Evolutionary conservation across 805 yeast species (phyloP), one percentile per base, ranked within the genome.

Genomic region (Lipomyces orientalis): DNA sequence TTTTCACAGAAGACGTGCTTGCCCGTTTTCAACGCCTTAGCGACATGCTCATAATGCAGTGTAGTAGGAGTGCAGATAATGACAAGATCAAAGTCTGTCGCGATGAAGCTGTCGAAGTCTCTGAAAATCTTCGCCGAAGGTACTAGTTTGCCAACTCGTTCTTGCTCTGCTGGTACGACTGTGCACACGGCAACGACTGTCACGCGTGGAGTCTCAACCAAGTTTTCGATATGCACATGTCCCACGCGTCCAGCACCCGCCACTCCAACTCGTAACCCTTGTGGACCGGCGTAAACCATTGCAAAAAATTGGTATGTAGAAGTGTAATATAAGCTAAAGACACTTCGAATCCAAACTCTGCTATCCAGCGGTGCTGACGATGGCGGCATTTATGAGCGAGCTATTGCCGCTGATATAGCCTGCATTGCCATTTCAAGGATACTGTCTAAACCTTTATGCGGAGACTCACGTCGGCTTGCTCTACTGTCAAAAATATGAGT

Each of bases 1-100:
- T 74, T 74, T 66, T 74, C 76, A 60, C 72, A 70, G 31, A 74
- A 64, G 35, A 74, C 76, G 60, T 74, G 76, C 64, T 74, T 74
- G n/a, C 76, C 77, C 33, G 74, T 73, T 12, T 61, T 29, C 16
- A 75, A 61, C 4, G 74, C 72, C 64, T 64, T 62, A 58, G 61
- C 52, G 35, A 75, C 66, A 49, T 73, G 68, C 4, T 64, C 67
- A 10, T 76, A 71, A 66, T 73, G 75, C 51, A 71, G 35, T 19
- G 37, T 61, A 29, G 74, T 74, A 14, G 77, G 76, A 34, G 74
- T 63, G 7, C 73, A 75, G 16, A 74, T 63, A 43, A 73, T 62
- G 22, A 74, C 76, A 19, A 74, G 76, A 56, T 74, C 71, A 31
- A 4, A 8, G 16, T 14, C 59, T 14, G 33, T 43, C 9, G 33